Evolutionary conservation across 306 rosid species (phyloP).

Genomic region (Cucumis hystrix): DNA sequence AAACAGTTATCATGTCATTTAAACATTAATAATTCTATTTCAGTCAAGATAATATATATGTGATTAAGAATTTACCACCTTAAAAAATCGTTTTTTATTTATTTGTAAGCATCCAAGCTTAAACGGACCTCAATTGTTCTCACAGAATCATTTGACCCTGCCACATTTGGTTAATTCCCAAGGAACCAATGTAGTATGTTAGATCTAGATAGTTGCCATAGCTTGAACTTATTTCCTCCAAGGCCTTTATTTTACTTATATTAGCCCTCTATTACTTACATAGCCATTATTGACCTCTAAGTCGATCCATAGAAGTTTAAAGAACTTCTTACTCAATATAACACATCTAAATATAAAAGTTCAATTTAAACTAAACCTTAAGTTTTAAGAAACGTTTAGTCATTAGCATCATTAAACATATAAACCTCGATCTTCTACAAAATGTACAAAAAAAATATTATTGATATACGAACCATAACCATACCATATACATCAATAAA

Average conservation of each 20-base stretch:
- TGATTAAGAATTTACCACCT: neutral
- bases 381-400: neutral
- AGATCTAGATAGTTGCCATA: neutral
- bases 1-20: neutral
- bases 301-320: neutral
- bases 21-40: neutral
- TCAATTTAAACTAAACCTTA: neutral
- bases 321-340: neutral
- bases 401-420: neutral
- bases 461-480: neutral
- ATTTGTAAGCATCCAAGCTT: too few species aligned
- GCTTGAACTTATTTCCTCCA: neutral
- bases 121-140: neutral
- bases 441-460: neutral
- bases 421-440: neutral
- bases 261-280: too few species aligned
- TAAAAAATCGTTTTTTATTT: neutral
- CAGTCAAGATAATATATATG: neutral
- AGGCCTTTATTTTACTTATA: too few species aligned
- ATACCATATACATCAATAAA: neutral
- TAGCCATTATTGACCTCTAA: neutral
- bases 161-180: neutral
- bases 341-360: neutral
- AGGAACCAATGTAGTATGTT: neutral
- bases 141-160: neutral